A percentile compares a stretch with the other conserved stretches of the same genome.
Conservation (phyloP, 257 asterid species). For the Euphrasia confusa region DNA sequence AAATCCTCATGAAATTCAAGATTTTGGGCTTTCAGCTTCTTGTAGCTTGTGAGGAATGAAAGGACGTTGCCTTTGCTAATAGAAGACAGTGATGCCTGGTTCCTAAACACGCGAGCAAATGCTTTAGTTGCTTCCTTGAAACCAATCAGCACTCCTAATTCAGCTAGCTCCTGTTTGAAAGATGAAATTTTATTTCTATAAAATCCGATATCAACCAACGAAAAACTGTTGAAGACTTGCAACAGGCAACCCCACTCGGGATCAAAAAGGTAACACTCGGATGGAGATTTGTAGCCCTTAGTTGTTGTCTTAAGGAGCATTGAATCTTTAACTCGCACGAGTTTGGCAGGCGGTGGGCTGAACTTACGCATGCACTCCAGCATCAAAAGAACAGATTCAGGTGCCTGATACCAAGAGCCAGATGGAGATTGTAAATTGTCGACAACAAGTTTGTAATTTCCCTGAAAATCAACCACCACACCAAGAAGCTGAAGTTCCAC, state of each 20-base stretch:
- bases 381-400: neutral
- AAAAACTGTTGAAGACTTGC: neutral
- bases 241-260: neutral
- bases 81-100: neutral
- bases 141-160: neutral
- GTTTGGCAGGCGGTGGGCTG: neutral
- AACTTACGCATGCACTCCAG: neutral
- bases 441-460: neutral
- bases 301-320: neutral
- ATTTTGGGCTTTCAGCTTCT: neutral
- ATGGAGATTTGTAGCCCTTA: neutral
- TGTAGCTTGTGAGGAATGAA: neutral
- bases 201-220: neutral
- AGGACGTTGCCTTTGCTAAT: neutral
- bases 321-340: neutral
- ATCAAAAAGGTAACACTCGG: neutral
- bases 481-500: conserved; percentile 1
- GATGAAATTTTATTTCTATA: neutral
- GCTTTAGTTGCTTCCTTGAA: neutral
- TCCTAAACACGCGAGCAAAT: neutral
- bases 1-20: neutral
- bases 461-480: neutral
- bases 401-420: neutral
- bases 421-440: conserved; percentile 1
- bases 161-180: neutral